Evolutionary conservation across 495 filamentous ascomycete species (phyloP).

Genomic region (Xylaria sp.): DNA sequence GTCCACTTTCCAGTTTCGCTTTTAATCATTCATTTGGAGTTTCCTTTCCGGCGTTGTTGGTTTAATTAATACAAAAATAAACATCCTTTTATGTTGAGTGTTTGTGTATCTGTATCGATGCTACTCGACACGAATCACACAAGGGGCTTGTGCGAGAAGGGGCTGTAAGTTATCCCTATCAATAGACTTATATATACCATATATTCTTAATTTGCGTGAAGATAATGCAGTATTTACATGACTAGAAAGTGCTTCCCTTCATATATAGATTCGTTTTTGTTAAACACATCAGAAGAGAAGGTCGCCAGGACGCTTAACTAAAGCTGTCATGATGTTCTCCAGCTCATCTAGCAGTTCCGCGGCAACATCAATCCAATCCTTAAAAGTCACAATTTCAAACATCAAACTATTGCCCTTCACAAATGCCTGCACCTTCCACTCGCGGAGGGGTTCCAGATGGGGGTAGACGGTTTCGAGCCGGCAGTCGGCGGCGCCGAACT

Average conservation of each 20-base stretch:
- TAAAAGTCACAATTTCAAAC: conserved; percentile 52
- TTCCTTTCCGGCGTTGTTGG: background rate
- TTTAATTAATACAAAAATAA: background rate
- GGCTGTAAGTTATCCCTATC: background rate
- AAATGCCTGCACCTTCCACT: conserved; percentile 57
- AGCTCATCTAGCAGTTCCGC: conserved; percentile 45
- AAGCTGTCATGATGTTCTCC: conserved; percentile 35
- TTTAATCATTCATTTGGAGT: background rate
- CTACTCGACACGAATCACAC: background rate
- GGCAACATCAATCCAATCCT: conserved; percentile 49
- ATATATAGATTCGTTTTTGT: background rate
- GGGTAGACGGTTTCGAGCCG: conserved; percentile 53
- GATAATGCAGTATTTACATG: background rate
- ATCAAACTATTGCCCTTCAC: conserved; percentile 45
- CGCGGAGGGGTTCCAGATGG: conserved; percentile 51
- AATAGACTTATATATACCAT: background rate
- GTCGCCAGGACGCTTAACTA: conserved; percentile 40
- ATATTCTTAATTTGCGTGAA: background rate
- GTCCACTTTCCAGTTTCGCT: background rate
- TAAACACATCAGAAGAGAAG: conserved; percentile 23
- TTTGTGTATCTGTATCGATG: background rate
- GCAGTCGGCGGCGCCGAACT: conserved; percentile 38
- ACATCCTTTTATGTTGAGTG: background rate
- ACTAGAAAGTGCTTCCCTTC: background rate
- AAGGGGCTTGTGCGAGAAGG: background rate